Percentiles rank a stretch among this genome's conserved stretches.
These are phyloP conservation scores for Penicillium odoratum DNA, from an alignment of 495 filamentous ascomycete genomes.

Conservation along the genomic window DNA sequence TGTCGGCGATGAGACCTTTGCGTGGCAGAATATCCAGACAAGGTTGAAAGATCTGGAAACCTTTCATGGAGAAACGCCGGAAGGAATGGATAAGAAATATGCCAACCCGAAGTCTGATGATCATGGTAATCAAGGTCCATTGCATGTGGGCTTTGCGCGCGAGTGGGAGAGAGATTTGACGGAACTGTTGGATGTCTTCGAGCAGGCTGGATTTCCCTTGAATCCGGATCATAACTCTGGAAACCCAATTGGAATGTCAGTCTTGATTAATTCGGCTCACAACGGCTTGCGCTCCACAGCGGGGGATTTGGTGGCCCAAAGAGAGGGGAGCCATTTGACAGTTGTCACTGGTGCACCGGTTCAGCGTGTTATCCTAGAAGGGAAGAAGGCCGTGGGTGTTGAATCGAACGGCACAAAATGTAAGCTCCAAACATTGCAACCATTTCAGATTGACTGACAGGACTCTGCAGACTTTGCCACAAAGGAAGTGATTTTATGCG, in stretches of 20 bases:
- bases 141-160: constrained; percentile 44
- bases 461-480: constrained; percentile 14
- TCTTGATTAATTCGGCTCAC: constrained; percentile 44
- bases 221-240: constrained; percentile 58
- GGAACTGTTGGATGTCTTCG: constrained; percentile 37
- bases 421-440: constrained; percentile 4
- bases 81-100: constrained; percentile 36
- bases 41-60: constrained; percentile 51
- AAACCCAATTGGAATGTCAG: constrained; percentile 54
- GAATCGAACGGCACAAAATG: constrained; percentile 32
- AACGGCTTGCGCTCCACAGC: constrained; percentile 51
- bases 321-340: constrained; percentile 46
- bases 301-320: constrained; percentile 37
- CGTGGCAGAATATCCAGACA: constrained; percentile 42
- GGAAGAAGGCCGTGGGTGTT: constrained; percentile 49
- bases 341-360: constrained; percentile 48
- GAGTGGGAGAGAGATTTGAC: constrained; percentile 48
- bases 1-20: constrained; percentile 39
- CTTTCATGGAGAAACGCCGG: constrained; percentile 45
- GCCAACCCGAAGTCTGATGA: constrained; percentile 23
- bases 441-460: not conserved
- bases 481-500: constrained; percentile 49
- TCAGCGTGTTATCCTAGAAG: constrained; percentile 50
- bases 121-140: constrained; percentile 49
- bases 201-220: constrained; percentile 41